Percentiles rank a stretch among this genome's conserved stretches.
These are phyloP conservation scores for Trichoderma gracile DNA, from an alignment of 2,329 filamentous ascomycete species.

Conservation along the genomic window DNA sequence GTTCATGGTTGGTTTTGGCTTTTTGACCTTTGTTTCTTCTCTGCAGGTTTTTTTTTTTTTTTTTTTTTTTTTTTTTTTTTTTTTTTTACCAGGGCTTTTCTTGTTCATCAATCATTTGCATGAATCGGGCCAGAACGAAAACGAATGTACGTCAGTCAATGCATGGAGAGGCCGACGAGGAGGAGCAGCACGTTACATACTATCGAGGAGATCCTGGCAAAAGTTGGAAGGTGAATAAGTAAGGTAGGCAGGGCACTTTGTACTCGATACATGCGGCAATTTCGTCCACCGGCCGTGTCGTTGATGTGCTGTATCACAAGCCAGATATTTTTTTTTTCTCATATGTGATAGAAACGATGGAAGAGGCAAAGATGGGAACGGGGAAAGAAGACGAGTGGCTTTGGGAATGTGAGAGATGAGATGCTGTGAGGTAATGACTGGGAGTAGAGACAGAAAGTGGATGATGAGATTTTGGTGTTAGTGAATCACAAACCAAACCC, in stretches of 20 bases:
- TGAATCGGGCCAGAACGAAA: too few species aligned
- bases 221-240: neutral
- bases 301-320: slow-evolving; percentile 5
- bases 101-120: neutral
- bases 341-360: neutral
- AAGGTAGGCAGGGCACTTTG: neutral
- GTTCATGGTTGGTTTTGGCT: neutral
- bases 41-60: neutral
- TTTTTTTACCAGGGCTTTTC: too few species aligned
- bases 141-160: neutral
- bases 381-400: neutral
- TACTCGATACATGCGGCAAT: slow-evolving; percentile 8
- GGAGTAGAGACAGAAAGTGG: neutral
- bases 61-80: neutral
- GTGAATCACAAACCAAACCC: neutral
- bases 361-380: neutral
- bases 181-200: too few species aligned
- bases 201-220: slow-evolving; percentile 1
- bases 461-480: slow-evolving; percentile 22
- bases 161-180: neutral
- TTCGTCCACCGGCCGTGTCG: slow-evolving; percentile 5
- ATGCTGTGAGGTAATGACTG: neutral
- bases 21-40: neutral
- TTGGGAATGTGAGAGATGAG: slow-evolving; percentile 24
- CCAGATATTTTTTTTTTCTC: too few species aligned